Base-by-base conservation (phyloP, 179 eudicot genomes). In the Carnegiea gigantea region DNA sequence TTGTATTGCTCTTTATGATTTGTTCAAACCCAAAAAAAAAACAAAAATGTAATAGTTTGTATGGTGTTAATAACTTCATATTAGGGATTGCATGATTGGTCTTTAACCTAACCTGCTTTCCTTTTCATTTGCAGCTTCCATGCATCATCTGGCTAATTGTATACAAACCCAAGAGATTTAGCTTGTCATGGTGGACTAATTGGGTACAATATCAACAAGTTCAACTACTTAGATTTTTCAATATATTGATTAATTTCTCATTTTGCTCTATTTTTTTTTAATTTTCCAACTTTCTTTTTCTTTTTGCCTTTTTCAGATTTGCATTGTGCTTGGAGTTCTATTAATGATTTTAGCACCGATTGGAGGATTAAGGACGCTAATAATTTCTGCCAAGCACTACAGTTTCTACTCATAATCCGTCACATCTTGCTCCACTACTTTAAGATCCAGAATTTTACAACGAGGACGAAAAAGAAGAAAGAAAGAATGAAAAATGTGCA, bases 101-200 rank as follows among this genome's bases (percentile, higher is more conserved):
- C 1, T n/a, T 0, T 60, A 60, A 60, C 28, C 13, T 9, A 30
- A 28, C 12, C 3, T 67, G 36, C 30, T 62, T 24, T 44, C 20
- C 54, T 36, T 53, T 43, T 21, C 9, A 14, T 75, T 23, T 68
- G 80, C 90, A 91, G 92, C 86, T 91, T 54, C 92, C 92, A 17
- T 88, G 93, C 78, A 81, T 91, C 73, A 86, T 89, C 20, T 91
- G 93, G 93, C 85, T 91, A 28, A 36, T 67, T 51, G 72, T 89
- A 28, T 77, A 65, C 86, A 91, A 91, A 48, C 93, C 93, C 1
- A 88, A 87, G 80, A 81, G 59, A 76, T 91, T 84, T 62, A 81
- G 92, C 81, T 46, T 88, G 15, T 81, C 89, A 46, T 91, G 93
- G 93, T 77, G 84, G 43, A 11, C 57, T 12, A 91, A 89, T 70